phyloP scores from a whole-genome alignment of 2,329 filamentous ascomycete genomes.

The Arthrobotrys megalospora region DNA sequence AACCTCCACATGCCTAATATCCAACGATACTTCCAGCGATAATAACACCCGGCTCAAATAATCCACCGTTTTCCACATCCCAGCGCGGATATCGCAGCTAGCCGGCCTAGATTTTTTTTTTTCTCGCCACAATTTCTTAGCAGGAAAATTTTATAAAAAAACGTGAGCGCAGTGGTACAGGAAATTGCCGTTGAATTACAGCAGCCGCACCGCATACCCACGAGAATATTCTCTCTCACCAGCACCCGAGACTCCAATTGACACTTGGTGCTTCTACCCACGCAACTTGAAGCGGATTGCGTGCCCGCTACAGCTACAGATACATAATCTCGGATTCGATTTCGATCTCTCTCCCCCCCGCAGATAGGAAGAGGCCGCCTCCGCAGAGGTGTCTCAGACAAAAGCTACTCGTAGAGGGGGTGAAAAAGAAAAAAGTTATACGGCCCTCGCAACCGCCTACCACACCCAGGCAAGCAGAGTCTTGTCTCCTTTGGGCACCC shows the following conservation, averaged over 20 bases:
- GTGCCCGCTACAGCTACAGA: background rate
- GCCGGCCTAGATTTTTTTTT: conserved; percentile 27
- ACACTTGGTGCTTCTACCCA: background rate
- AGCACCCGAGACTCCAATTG: conserved; percentile 3
- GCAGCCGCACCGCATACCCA: conserved; percentile 56
- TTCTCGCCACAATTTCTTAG: conserved; percentile 47
- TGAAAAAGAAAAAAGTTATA: conserved; percentile 40
- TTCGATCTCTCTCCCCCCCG: conserved; percentile 3
- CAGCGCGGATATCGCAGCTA: conserved; percentile 52
- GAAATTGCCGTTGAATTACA: conserved; percentile 58
- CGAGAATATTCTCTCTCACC: conserved; percentile 57
- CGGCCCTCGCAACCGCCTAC: conserved; percentile 58
- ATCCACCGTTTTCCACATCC: conserved; percentile 49
- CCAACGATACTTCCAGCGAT: conserved; percentile 37
- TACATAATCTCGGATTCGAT: background rate
- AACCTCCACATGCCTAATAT: conserved; percentile 52
- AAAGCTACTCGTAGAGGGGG: conserved; percentile 17
- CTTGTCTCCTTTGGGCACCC: conserved; percentile 60
- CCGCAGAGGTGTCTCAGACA: conserved; percentile 32
- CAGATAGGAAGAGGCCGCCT: background rate
- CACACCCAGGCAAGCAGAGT: conserved; percentile 48
- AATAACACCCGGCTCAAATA: conserved; percentile 38
- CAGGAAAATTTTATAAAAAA: conserved; percentile 41
- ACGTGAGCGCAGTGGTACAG: conserved; percentile 47
- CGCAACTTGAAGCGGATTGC: background rate